Evolutionary conservation across 495 filamentous ascomycete genomes (phyloP), one percentile per base, ranked within the genome.

Genomic region (Annulohypoxylon stygium): DNA sequence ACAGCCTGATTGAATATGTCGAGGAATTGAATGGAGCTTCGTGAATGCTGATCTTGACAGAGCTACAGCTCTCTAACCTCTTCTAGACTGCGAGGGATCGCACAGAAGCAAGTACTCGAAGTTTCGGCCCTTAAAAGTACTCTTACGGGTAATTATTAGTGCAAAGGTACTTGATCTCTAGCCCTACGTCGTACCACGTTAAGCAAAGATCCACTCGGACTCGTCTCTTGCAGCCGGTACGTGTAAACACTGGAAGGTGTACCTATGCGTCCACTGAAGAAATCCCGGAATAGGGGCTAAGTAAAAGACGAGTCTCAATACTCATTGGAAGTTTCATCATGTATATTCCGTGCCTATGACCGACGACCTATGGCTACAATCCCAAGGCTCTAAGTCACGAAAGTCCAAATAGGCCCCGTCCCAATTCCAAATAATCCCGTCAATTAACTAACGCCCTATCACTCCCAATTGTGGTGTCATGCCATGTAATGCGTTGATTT

Each of bases 401-500:
- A 53, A 65, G 67, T 65, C 72, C 69, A 60, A 51, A 50, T 47
- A 65, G 67, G 75, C 14, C 72, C 72, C 37, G 25, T 54, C 63
- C 53, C 61, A 69, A 58, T 74, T 60, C 75, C 72, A 47, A 55
- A 66, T 70, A 71, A 61, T 69, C 50, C 65, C 68, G 43, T 68
- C 53, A 69, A 75, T 75, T 70, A 72, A 70, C 64, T 74, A 78
- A 79, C 77, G 75, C 77, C 77, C 64, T 71, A 65, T 79, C 68
- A 62, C 74, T 74, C 71, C 76, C 71, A 61, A 69, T 39, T 4
- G 48, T 59, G 69, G 61, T 76, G 59, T 67, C 64, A 68, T 62
- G 58, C 57, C 37, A 58, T 71, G 25, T 59, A 67, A 67, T 57
- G 51, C 20, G 20, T 59, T 54, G 64, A 54, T 60, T 59, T 54